A percentile compares a stretch with the other conserved stretches of the same genome.
Evolutionary conservation across 495 filamentous ascomycete genomes (phyloP).

Genomic region (Mytilinidion resinicola): DNA sequence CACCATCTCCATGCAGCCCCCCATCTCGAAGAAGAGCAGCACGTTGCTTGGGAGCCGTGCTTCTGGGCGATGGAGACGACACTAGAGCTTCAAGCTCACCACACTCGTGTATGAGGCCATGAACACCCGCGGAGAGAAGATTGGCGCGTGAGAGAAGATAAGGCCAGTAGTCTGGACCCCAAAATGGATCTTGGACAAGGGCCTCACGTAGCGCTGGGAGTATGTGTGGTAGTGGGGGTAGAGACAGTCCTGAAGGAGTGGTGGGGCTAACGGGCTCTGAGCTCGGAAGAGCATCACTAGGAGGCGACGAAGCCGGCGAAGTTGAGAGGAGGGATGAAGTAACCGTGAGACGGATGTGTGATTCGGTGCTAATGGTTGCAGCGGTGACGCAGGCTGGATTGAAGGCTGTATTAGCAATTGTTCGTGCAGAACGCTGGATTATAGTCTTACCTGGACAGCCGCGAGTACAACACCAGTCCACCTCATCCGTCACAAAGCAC

Average conservation of each 20-base stretch:
- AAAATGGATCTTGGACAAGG: conserved; percentile 50
- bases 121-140: conserved; percentile 46
- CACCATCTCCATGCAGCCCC: not conserved
- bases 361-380: conserved; percentile 51
- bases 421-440: not conserved
- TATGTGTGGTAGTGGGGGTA: conserved; percentile 48
- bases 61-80: conserved; percentile 4
- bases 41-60: not conserved
- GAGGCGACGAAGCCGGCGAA: conserved; percentile 39
- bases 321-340: conserved; percentile 50
- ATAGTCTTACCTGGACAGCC: conserved; percentile 45
- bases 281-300: conserved; percentile 10
- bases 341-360: conserved; percentile 52
- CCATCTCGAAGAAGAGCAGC: not conserved
- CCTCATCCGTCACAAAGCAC: conserved; percentile 52
- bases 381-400: conserved; percentile 44
- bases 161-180: conserved; percentile 51
- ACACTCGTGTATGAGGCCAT: conserved; percentile 51
- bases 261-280: conserved; percentile 3
- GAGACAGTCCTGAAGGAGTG: conserved; percentile 31
- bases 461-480: conserved; percentile 52
- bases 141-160: conserved; percentile 49
- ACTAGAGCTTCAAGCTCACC: conserved; percentile 39
- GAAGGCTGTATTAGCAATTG: not conserved
- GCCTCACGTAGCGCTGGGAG: conserved; percentile 48